Evolutionary conservation across 495 filamentous ascomycete species (phyloP).

Genomic region (Aspergillus bertholletiae): DNA sequence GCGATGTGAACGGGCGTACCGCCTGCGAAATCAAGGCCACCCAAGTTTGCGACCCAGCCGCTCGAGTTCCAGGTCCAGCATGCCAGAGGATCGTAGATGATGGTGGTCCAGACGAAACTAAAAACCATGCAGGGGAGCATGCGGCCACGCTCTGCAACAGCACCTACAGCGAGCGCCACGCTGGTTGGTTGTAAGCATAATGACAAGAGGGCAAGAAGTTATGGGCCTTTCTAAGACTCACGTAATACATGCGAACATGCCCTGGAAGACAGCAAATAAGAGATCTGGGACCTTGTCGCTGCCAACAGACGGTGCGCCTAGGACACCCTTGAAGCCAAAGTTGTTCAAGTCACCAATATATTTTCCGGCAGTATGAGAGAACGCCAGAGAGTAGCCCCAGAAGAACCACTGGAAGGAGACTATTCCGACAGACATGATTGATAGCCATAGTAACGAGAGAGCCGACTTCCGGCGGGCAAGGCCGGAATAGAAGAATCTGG

Average conservation of each 20-base stretch:
- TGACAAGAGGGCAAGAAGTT: not conserved
- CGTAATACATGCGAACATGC: slow-evolving; percentile 97
- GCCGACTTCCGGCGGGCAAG: slow-evolving; percentile 96
- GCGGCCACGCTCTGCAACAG: slow-evolving; percentile 86
- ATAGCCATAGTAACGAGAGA: slow-evolving; percentile 90
- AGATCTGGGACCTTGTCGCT: slow-evolving; percentile 82
- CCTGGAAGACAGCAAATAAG: slow-evolving; percentile 90
- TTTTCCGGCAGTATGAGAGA: slow-evolving; percentile 77
- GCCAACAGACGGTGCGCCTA: slow-evolving; percentile 78
- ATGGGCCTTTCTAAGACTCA: slow-evolving; percentile 36
- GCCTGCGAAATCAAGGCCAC: slow-evolving; percentile 92
- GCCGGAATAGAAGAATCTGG: slow-evolving; percentile 94
- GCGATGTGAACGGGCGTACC: slow-evolving; percentile 95
- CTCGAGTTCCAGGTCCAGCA: slow-evolving; percentile 97
- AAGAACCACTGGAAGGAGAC: slow-evolving; percentile 98
- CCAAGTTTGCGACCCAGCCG: slow-evolving; percentile 81
- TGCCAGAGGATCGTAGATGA: slow-evolving; percentile 93
- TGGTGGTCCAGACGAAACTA: slow-evolving; percentile 93
- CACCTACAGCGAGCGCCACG: slow-evolving; percentile 88
- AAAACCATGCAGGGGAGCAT: slow-evolving; percentile 94
- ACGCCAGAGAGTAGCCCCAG: slow-evolving; percentile 95
- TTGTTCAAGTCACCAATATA: slow-evolving; percentile 86
- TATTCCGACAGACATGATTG: slow-evolving; percentile 91
- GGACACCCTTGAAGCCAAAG: slow-evolving; percentile 78
- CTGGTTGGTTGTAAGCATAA: slow-evolving; percentile 31